Conservation (phyloP, 202 grass and related monocot species). For the Setaria italica region DNA sequence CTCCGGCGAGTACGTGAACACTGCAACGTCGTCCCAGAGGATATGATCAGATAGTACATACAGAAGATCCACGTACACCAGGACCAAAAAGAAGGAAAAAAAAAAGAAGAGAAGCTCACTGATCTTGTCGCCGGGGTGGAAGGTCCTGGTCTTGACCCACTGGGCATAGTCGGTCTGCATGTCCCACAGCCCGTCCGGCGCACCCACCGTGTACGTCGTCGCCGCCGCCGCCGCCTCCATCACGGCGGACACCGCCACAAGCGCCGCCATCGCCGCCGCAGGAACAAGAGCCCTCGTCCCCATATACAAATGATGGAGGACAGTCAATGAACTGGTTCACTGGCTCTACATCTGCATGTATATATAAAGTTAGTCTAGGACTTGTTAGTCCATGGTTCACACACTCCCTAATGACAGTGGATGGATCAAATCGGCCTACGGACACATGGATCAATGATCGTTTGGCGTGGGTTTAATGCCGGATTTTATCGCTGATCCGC, state of each 20-base stretch:
- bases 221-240: constrained; percentile 16
- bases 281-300: neutral
- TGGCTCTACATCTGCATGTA: too few species aligned
- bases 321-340: too few species aligned
- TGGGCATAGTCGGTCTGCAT: constrained; percentile 58
- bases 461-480: constrained; percentile 5
- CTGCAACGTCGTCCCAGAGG: constrained; percentile 32
- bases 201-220: constrained; percentile 68
- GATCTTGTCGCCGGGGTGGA: constrained; percentile 60
- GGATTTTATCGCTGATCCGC: neutral
- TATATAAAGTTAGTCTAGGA: neutral
- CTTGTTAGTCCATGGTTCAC: neutral
- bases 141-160: constrained; percentile 57
- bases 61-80: too few species aligned
- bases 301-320: neutral
- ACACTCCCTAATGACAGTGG: neutral
- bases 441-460: neutral
- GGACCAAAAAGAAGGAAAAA: too few species aligned
- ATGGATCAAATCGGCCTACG: too few species aligned
- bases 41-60: too few species aligned
- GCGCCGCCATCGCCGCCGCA: neutral
- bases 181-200: constrained; percentile 70
- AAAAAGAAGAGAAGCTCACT: neutral
- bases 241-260: neutral
- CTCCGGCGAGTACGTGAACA: constrained; percentile 64